Percentiles rank a stretch among this genome's conserved stretches.
Evolutionary conservation across 2,329 filamentous ascomycete genomes (phyloP).

Genomic region (Diaporthe sp.): DNA sequence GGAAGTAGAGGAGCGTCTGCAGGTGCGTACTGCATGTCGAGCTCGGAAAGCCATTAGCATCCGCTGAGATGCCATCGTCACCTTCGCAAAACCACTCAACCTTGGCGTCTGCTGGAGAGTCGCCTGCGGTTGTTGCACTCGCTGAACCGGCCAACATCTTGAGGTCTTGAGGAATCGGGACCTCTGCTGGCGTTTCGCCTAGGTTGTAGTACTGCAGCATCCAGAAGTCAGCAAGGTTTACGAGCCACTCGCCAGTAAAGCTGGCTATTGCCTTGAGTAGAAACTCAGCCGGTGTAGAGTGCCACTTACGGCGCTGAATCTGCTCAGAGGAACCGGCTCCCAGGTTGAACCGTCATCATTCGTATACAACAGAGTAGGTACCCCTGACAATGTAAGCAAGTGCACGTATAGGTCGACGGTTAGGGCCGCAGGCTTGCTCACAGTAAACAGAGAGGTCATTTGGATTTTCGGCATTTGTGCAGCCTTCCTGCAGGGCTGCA

Average conservation of each 20-base stretch:
- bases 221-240: conserved; percentile 50
- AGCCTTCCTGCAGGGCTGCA: conserved; percentile 46
- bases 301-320: conserved; percentile 42
- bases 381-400: neutral
- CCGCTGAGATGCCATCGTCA: conserved; percentile 53
- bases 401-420: too few species aligned
- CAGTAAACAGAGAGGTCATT: conserved; percentile 48
- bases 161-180: conserved; percentile 42
- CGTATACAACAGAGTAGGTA: conserved; percentile 41
- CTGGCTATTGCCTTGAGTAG: neutral
- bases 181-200: conserved; percentile 41
- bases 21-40: conserved; percentile 74
- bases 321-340: conserved; percentile 39
- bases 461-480: conserved; percentile 46
- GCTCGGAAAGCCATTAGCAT: conserved; percentile 78
- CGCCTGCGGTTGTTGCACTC: conserved; percentile 52
- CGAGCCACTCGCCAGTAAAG: conserved; percentile 44
- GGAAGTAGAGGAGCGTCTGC: conserved; percentile 68
- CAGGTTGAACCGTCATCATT: conserved; percentile 34
- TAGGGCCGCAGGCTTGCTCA: neutral
- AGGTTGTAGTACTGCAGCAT: conserved; percentile 41
- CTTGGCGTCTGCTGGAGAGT: conserved; percentile 41
- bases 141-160: conserved; percentile 53
- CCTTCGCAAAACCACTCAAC: conserved; percentile 44
- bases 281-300: conserved; percentile 13